Base-by-base conservation (phyloP, 306 rosid genomes). In the Fagus crenata region DNA sequence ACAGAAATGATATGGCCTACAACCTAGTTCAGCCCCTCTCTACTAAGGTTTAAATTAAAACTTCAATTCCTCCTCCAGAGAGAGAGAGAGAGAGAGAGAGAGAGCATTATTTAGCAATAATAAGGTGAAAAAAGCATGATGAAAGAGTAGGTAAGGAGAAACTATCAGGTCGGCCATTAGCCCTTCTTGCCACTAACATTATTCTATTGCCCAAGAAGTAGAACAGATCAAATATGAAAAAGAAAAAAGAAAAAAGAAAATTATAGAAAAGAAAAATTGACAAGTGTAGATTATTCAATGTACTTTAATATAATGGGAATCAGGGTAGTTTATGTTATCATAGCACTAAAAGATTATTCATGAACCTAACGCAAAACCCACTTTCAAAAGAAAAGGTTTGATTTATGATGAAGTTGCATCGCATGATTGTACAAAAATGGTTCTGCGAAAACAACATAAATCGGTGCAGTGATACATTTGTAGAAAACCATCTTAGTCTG, bases 151-250 rank as follows among this genome's bases (percentile, higher is more conserved):
- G 89, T 88, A 76, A 80, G 86, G 80, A 74, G 79, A 82, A 78
- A 78, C 77, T 81, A 86, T 84, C 88, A 81, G 85, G 91, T 88
- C 86, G 86, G 91, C 88, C 86, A 85, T 83, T 67, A 56, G 49
- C 56, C 4, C 74, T 77, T 73, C 6, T 63, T 64, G 40, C 86
- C 89, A 81, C 85, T 84, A 67, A 68, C 67, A 63, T 81, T 87
- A 81, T 81, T 84, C 79, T 71, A 84, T 81, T 74, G 63, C 51
- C 1, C 71, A 39, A 12, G 18, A 63, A 54, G 42, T 53, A 60
- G 67, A 67, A 58, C 55, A 36, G 43, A 41, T 55, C 56, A 53
- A 49, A 28, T 59, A 9, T 14, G 49, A 39, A 37, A 42, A 32
- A 41, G 40, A 56, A n/a, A 74, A 1, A 33, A 11, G 5, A 2